These are phyloP conservation scores for Fusarium burgessii DNA, from an alignment of 2,329 filamentous ascomycete species.

Conservation along the genomic window DNA sequence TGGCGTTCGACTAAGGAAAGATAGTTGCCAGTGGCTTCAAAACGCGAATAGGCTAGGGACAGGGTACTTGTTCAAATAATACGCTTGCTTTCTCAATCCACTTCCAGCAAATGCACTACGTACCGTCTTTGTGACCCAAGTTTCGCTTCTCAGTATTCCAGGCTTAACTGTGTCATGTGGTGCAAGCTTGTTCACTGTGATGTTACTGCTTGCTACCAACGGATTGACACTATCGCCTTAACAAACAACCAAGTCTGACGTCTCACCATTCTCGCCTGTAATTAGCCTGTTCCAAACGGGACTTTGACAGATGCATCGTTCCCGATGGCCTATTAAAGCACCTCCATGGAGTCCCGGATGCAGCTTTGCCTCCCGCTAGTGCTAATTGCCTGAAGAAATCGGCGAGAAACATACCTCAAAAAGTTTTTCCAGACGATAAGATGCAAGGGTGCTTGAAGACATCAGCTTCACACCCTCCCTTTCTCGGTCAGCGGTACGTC, in stretches of 20 bases:
- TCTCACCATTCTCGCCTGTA: constrained; percentile 24
- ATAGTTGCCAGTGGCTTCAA: constrained; percentile 1
- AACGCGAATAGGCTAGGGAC: not conserved
- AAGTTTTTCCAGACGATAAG: constrained; percentile 22
- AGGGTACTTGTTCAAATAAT: not conserved
- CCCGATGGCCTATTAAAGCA: constrained; percentile 1
- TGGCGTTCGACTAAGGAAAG: constrained; percentile 10
- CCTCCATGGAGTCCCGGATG: constrained; percentile 31
- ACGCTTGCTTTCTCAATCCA: not conserved
- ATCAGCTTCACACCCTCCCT: constrained; percentile 28
- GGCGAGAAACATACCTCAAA: constrained; percentile 26
- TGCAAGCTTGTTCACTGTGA: not conserved
- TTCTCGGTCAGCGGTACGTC: constrained; percentile 23
- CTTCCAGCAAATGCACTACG: not conserved
- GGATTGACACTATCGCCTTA: constrained; percentile 13
- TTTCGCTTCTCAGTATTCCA: constrained; percentile 9
- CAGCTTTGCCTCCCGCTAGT: constrained; percentile 27
- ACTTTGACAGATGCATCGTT: constrained; percentile 22
- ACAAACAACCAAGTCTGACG: constrained; percentile 23
- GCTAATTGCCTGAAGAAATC: constrained; percentile 12
- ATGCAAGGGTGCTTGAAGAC: constrained; percentile 33
- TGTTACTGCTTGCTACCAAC: constrained; percentile 4
- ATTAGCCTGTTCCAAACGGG: constrained; percentile 19
- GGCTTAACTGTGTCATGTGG: not conserved
- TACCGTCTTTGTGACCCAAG: not conserved